A percentile compares a stretch with the other conserved stretches of the same genome.
phyloP scores from a whole-genome alignment of 1,284 basidiomycete genomes.

The Trametes sp. region DNA sequence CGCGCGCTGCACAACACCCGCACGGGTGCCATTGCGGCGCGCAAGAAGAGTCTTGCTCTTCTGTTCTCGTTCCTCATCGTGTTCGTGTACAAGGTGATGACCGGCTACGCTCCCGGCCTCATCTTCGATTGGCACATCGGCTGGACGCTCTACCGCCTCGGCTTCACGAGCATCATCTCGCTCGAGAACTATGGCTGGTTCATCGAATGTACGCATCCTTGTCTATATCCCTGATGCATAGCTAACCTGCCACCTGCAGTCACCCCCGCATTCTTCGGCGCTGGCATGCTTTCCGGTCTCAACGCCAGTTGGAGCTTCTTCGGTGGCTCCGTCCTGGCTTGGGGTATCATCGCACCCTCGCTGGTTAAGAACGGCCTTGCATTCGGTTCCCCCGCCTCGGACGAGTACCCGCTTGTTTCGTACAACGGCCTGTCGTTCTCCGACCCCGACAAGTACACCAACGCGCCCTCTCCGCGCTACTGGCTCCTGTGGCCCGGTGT shows the following conservation, averaged over 20 bases:
- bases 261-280: slow-evolving; percentile 74
- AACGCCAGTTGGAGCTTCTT: slow-evolving; percentile 74
- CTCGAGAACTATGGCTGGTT: slow-evolving; percentile 66
- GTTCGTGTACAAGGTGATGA: slow-evolving; percentile 63
- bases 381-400: slow-evolving; percentile 48
- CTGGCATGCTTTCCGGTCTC: slow-evolving; percentile 71
- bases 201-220: slow-evolving; percentile 50
- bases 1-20: slow-evolving; percentile 65
- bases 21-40: slow-evolving; percentile 57
- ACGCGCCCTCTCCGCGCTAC: slow-evolving; percentile 65
- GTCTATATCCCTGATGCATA: background rate
- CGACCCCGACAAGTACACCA: slow-evolving; percentile 50
- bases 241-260: slow-evolving; percentile 42
- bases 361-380: slow-evolving; percentile 62
- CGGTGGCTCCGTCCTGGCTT: slow-evolving; percentile 64
- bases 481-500: slow-evolving; percentile 76
- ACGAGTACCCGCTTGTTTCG: slow-evolving; percentile 53
- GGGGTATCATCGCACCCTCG: slow-evolving; percentile 69
- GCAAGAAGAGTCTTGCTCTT: slow-evolving; percentile 65
- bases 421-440: slow-evolving; percentile 55
- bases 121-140: slow-evolving; percentile 75
- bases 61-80: slow-evolving; percentile 55
- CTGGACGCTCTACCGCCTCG: slow-evolving; percentile 68
- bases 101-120: slow-evolving; percentile 67
- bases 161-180: slow-evolving; percentile 65